Evolutionary conservation across 2,329 filamentous ascomycete genomes (phyloP).

Genomic region (Arthrobotrys megalospora): DNA sequence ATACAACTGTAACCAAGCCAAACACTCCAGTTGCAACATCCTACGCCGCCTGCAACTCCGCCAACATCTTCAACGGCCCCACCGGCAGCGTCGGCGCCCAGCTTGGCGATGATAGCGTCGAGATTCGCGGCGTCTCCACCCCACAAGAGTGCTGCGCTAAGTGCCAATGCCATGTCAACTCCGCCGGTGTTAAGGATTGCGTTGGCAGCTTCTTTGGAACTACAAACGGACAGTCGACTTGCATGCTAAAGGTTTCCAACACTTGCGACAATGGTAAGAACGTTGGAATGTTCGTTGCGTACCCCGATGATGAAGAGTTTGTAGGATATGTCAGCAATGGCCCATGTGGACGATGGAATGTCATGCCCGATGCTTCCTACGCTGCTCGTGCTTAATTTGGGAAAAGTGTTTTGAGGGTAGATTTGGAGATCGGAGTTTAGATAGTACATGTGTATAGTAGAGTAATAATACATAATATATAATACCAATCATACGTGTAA

Average conservation of each 20-base stretch:
- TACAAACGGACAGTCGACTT: slow-evolving; percentile 7
- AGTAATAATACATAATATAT: not conserved
- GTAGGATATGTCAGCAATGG: slow-evolving; percentile 53
- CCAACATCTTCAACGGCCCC: slow-evolving; percentile 45
- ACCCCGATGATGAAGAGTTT: not conserved
- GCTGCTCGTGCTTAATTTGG: not conserved
- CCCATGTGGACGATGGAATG: slow-evolving; percentile 48
- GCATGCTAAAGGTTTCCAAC: slow-evolving; percentile 26
- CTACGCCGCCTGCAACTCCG: slow-evolving; percentile 26
- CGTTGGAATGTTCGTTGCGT: slow-evolving; percentile 6
- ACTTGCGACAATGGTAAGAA: slow-evolving; percentile 32
- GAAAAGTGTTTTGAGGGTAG: not conserved
- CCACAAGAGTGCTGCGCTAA: slow-evolving; percentile 41
- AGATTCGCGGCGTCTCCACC: slow-evolving; percentile 21
- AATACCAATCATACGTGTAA: not conserved
- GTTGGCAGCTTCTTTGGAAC: slow-evolving; percentile 37
- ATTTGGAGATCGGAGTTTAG: not conserved
- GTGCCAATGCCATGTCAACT: slow-evolving; percentile 39
- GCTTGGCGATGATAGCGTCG: not conserved
- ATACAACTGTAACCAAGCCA: slow-evolving; percentile 33
- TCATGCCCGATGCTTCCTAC: not conserved
- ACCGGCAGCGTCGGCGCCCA: slow-evolving; percentile 42
- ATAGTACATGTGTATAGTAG: not conserved
- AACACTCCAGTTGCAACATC: slow-evolving; percentile 24
- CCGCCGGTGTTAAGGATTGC: slow-evolving; percentile 40